Percentiles rank a stretch among this genome's conserved stretches.
phyloP scores from a whole-genome alignment of 2,329 filamentous ascomycete species.

The Claviceps sp. region DNA sequence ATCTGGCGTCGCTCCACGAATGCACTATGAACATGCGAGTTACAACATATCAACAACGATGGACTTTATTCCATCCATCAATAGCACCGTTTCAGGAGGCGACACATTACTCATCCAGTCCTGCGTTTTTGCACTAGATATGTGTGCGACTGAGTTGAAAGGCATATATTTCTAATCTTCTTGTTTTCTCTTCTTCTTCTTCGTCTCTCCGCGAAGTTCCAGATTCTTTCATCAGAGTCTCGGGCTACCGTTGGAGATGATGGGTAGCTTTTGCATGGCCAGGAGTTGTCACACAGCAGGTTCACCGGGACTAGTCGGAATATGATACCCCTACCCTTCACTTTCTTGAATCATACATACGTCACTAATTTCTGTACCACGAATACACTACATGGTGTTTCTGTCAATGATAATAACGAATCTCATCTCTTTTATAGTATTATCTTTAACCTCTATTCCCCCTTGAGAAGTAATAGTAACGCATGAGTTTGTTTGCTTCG shows the following conservation, averaged over 20 bases:
- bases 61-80: not conserved
- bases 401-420: slow-evolving; percentile 10
- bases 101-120: slow-evolving; percentile 3
- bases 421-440: not conserved
- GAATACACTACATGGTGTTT: slow-evolving; percentile 5
- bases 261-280: slow-evolving; percentile 8
- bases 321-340: slow-evolving; percentile 18
- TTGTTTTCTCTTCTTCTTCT: not conserved
- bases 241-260: not conserved
- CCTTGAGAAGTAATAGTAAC: no score
- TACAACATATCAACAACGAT: not conserved
- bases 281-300: slow-evolving; percentile 10
- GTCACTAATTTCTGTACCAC: not conserved
- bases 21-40: slow-evolving; percentile 17
- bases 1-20: slow-evolving; percentile 49
- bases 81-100: not conserved
- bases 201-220: not conserved
- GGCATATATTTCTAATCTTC: not conserved
- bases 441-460: no score
- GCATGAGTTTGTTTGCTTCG: no score
- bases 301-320: slow-evolving; percentile 7
- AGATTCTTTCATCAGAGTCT: not conserved
- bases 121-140: not conserved
- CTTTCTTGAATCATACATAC: slow-evolving; percentile 7
- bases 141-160: not conserved